Evolutionary conservation across 805 yeast genomes (phyloP), one percentile per base, ranked within the genome.

Genomic region (Ogataea philodendri): DNA sequence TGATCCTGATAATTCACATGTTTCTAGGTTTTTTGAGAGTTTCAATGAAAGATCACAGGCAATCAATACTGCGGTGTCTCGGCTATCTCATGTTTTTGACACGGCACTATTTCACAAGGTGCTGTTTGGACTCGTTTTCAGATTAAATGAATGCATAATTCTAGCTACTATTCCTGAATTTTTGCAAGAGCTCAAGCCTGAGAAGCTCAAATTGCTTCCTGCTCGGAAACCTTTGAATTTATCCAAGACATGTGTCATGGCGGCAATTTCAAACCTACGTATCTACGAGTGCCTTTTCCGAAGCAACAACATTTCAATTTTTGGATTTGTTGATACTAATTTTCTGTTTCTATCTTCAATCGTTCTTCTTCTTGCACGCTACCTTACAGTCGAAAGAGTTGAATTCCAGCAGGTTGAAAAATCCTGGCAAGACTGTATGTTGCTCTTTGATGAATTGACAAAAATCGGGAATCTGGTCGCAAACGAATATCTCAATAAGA

Each of bases 261-360:
- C 41, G 5, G 41, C 41, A 4, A 21, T 37, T 2, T 37, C 41
- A 15, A 37, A 32, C 23, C 17, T 37, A 4, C 32, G 31, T 10
- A 35, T 19, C 5, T 32, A 31, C 18, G 26, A 37, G 14, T 14
- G 19, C 22, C 29, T 37, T 19, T 31, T 31, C 11, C 14, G 22
- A 15, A 26, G 14, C 14, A 18, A 23, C 24, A 32, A 37, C 16
- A 28, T 37, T 18, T 37, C 41, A 15, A 14, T 31, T 4, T 37
- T 37, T n/a, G 41, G 41, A 4, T 37, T 37, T 18, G 33, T 38
- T 19, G 42, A 38, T 16, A 32, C 37, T 5, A 38, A 38, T 24
- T 38, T 38, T 15, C 22, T 38, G 20, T 38, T 38, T 21, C 27
- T 38, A 3, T 38, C 42, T 5, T 32, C 38, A 3, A 32, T 33